A percentile compares a stretch with the other conserved stretches of the same genome.
These are phyloP conservation scores for Russula earlei DNA, from an alignment of 768 basidiomycete genomes.

Conservation along the genomic window DNA sequence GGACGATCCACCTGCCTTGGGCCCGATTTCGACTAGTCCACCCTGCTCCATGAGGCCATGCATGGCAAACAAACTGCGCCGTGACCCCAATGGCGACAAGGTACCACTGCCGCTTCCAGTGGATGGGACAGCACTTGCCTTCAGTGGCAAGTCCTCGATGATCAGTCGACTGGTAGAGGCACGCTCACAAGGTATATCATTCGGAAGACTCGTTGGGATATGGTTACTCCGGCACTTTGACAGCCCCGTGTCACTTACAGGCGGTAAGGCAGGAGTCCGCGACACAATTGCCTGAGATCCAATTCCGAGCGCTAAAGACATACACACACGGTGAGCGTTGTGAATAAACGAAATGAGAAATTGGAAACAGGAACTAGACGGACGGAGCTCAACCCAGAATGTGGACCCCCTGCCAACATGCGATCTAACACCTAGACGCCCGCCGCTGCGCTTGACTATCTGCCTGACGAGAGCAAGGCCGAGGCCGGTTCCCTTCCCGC, in stretches of 20 bases:
- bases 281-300: constrained; percentile 41
- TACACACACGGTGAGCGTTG: no score
- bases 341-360: not conserved
- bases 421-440: constrained; percentile 33
- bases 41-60: constrained; percentile 62
- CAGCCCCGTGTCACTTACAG: not conserved
- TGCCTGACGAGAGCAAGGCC: constrained; percentile 44
- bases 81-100: not conserved
- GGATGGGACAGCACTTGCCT: not conserved
- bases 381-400: constrained; percentile 80
- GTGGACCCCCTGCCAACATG: constrained; percentile 62
- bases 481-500: constrained; percentile 46
- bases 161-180: not conserved
- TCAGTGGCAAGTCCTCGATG: not conserved
- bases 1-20: constrained; percentile 32
- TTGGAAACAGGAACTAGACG: constrained; percentile 21
- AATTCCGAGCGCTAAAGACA: constrained; percentile 47
- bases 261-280: constrained; percentile 22
- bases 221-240: not conserved
- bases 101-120: not conserved
- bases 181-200: not conserved
- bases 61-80: constrained; percentile 35
- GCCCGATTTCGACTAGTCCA: constrained; percentile 47
- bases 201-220: constrained; percentile 3
- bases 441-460: constrained; percentile 42